A percentile compares a stretch with the other conserved stretches of the same genome.
phyloP scores from a whole-genome alignment of 2,329 filamentous ascomycete genomes.

The Emergomyces africanus region DNA sequence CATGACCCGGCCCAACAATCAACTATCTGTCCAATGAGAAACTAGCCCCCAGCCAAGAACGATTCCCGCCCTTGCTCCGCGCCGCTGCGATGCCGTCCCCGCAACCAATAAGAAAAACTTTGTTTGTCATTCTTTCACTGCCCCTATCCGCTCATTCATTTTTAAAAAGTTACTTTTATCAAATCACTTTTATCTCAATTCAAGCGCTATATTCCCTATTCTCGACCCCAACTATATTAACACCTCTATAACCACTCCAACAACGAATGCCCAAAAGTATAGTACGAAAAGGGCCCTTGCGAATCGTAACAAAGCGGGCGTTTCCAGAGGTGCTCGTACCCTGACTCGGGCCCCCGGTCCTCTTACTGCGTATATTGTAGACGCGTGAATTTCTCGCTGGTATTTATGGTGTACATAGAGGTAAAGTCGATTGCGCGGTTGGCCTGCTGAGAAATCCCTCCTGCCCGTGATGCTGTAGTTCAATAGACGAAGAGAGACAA shows the following conservation, averaged over 20 bases:
- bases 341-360: background rate
- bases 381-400: slow-evolving; percentile 32
- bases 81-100: too few relatives aligned
- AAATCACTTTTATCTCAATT: too few relatives aligned
- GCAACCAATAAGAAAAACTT: too few relatives aligned
- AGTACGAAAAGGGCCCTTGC: background rate
- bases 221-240: background rate
- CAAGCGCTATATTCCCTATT: too few relatives aligned
- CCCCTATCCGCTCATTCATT: too few relatives aligned
- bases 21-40: too few relatives aligned
- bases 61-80: too few relatives aligned
- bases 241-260: background rate
- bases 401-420: slow-evolving; percentile 26
- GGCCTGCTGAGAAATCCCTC: slow-evolving; percentile 43
- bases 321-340: background rate
- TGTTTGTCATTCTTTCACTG: too few relatives aligned
- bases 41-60: too few relatives aligned
- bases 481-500: slow-evolving; percentile 48
- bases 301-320: background rate
- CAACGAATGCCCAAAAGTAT: background rate
- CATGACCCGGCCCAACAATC: too few relatives aligned
- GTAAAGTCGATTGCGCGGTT: slow-evolving; percentile 18
- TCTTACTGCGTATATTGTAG: slow-evolving; percentile 25
- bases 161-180: too few relatives aligned
- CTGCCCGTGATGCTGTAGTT: slow-evolving; percentile 46